Conservation (phyloP, 2,329 filamentous ascomycete genomes). For the Arachnomyces sp. region DNA sequence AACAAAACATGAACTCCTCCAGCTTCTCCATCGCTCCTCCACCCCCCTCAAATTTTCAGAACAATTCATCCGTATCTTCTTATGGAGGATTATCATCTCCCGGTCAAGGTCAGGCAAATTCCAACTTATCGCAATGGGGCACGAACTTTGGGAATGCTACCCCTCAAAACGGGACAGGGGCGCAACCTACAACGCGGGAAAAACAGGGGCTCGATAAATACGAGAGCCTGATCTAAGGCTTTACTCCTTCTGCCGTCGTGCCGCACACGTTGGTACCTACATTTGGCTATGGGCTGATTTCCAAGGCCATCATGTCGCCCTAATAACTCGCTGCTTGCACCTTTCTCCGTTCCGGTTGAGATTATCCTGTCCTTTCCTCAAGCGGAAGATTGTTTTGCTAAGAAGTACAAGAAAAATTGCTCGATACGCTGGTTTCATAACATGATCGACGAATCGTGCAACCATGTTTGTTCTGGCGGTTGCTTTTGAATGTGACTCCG, state of each 20-base stretch:
- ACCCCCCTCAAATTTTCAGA: constrained; percentile 5
- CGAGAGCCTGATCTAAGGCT: constrained; percentile 48
- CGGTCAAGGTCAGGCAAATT: background rate
- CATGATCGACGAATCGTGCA: no score
- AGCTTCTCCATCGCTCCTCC: constrained; percentile 21
- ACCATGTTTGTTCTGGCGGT: no score
- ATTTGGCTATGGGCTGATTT: background rate
- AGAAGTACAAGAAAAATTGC: no score
- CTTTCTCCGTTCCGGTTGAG: no score
- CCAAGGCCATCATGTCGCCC: background rate
- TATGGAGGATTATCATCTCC: no score
- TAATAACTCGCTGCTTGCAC: no score
- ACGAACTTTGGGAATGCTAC: constrained; percentile 1
- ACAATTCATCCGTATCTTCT: constrained; percentile 5
- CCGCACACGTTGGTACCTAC: no score
- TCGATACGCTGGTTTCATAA: no score
- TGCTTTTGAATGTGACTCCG: no score
- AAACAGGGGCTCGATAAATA: constrained; percentile 47
- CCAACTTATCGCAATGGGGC: constrained; percentile 6
- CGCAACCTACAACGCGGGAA: constrained; percentile 20
- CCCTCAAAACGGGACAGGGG: constrained; percentile 13
- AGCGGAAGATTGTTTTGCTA: no score
- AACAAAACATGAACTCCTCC: constrained; percentile 24
- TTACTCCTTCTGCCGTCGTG: no score
- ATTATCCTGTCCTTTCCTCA: no score